phyloP scores from a whole-genome alignment of 345 rosid species.

The Pistacia integerrima region DNA sequence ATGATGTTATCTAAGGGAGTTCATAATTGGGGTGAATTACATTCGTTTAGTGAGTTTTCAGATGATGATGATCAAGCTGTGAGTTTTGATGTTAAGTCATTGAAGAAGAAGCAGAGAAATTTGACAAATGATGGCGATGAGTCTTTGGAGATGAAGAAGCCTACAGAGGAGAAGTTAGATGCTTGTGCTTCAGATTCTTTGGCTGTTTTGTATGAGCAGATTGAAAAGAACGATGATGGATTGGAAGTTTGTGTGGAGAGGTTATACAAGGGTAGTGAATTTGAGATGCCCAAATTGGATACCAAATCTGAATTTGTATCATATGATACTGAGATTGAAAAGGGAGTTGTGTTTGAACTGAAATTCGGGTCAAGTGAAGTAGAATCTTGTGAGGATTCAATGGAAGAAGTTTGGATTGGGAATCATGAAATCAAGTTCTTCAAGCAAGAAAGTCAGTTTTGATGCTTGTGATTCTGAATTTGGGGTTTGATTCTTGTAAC shows the following conservation, averaged over 20 bases:
- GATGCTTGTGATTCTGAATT: conserved; percentile 22
- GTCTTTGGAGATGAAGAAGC: conserved; percentile 24
- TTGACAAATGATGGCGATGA: conserved; percentile 19
- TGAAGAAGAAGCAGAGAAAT: conserved; percentile 7
- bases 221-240: conserved; percentile 14
- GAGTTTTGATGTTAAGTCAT: conserved; percentile 18
- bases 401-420: conserved; percentile 24
- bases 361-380: conserved; percentile 11
- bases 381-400: conserved; percentile 24
- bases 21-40: conserved; percentile 20
- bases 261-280: conserved; percentile 4
- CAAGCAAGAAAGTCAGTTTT: conserved; percentile 20
- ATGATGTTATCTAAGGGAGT: conserved; percentile 55
- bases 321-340: conserved; percentile 17
- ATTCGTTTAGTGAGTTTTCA: conserved; percentile 27
- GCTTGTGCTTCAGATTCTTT: conserved; percentile 25
- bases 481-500: conserved; percentile 5
- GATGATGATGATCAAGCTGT: conserved; percentile 18
- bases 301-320: conserved; percentile 16
- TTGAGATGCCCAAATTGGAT: conserved; percentile 20
- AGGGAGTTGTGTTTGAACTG: conserved; percentile 9
- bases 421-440: conserved; percentile 11
- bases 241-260: conserved; percentile 17
- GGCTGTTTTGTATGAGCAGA: conserved; percentile 29
- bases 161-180: conserved; percentile 23